phyloP scores from a whole-genome alignment of 140 eudicot species.

The Erigeron philadelphicus region DNA sequence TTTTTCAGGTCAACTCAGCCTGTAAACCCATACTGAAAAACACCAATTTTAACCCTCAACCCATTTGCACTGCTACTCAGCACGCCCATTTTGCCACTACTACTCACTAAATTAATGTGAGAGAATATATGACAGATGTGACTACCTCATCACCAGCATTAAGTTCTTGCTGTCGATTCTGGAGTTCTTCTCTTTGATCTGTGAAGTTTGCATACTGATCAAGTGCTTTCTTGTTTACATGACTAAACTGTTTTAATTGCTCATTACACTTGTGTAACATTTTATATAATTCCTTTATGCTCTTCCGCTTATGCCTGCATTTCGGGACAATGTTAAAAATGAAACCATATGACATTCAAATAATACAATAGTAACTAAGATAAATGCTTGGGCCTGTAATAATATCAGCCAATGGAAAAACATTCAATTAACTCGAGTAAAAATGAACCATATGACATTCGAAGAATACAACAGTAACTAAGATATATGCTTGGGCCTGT shows the following conservation, averaged over 20 bases:
- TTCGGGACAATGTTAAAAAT: slow-evolving; percentile 10
- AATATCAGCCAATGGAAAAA: not conserved
- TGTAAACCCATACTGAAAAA: too few species aligned
- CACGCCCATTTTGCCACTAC: not conserved
- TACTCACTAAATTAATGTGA: not conserved
- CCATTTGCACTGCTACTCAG: not conserved
- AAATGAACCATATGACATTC: not conserved
- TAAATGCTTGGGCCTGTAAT: not conserved
- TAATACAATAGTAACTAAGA: not conserved
- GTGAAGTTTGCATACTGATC: slow-evolving; percentile 97
- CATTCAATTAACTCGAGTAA: not conserved
- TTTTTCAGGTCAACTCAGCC: too few species aligned
- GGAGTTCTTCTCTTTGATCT: slow-evolving; percentile 91
- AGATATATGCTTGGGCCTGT: not conserved
- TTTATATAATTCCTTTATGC: slow-evolving; percentile 74
- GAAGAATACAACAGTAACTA: not conserved
- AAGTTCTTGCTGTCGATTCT: slow-evolving; percentile 88
- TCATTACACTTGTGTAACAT: slow-evolving; percentile 96
- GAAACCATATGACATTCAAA: not conserved
- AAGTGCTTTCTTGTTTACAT: slow-evolving; percentile 98
- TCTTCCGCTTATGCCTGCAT: slow-evolving; percentile 63
- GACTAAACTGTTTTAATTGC: slow-evolving; percentile 91
- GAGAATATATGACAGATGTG: slow-evolving; percentile 12
- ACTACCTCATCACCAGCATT: slow-evolving; percentile 97
- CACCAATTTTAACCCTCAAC: too few species aligned